These are phyloP conservation scores for Pichia nanzhaoensis DNA, from an alignment of 805 yeast genomes.

Conservation along the genomic window DNA sequence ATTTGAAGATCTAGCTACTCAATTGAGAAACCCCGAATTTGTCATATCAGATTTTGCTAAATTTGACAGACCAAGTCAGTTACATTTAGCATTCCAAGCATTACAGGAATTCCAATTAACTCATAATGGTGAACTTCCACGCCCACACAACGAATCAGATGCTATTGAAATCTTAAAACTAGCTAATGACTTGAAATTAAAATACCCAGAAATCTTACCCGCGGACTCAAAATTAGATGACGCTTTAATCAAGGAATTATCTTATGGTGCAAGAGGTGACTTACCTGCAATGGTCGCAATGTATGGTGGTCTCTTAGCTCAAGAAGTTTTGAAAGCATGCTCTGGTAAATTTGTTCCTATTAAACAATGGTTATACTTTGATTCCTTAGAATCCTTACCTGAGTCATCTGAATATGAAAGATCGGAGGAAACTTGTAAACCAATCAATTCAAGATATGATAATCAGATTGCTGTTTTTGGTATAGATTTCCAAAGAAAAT, in stretches of 20 bases:
- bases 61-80: slow-evolving; percentile 84
- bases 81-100: slow-evolving; percentile 90
- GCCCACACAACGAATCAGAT: slow-evolving; percentile 69
- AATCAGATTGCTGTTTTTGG: slow-evolving; percentile 96
- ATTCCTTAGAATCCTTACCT: slow-evolving; percentile 89
- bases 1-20: slow-evolving; percentile 59
- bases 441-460: slow-evolving; percentile 81
- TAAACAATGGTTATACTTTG: slow-evolving; percentile 88
- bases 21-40: slow-evolving; percentile 71
- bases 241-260: slow-evolving; percentile 59
- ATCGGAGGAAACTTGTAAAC: slow-evolving; percentile 64
- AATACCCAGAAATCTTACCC: slow-evolving; percentile 51
- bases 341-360: slow-evolving; percentile 94
- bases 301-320: slow-evolving; percentile 91
- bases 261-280: slow-evolving; percentile 88
- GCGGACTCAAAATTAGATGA: slow-evolving; percentile 51
- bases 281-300: slow-evolving; percentile 85
- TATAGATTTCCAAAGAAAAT: slow-evolving; percentile 57
- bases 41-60: slow-evolving; percentile 86
- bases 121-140: slow-evolving; percentile 64
- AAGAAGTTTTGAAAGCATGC: slow-evolving; percentile 91
- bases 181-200: slow-evolving; percentile 51
- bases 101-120: slow-evolving; percentile 63
- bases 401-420: slow-evolving; percentile 48
- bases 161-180: slow-evolving; percentile 58